These are phyloP conservation scores for Eremochloa ophiuroides DNA, from an alignment of 176 grass and related monocot species.

Conservation along the genomic window DNA sequence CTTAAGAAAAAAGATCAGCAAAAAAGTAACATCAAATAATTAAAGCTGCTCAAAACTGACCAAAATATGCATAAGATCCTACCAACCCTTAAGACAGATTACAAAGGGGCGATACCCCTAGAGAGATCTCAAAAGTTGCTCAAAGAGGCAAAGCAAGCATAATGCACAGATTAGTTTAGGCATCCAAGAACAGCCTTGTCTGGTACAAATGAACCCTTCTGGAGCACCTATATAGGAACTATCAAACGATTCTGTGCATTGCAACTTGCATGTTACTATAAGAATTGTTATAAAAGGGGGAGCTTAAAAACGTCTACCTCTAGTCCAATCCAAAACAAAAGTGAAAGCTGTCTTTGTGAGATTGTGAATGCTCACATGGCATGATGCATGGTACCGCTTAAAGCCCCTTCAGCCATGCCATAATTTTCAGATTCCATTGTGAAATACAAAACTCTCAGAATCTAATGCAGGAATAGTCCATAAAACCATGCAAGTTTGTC, in stretches of 20 bases:
- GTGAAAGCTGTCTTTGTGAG: constrained; percentile 12
- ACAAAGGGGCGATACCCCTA: background rate
- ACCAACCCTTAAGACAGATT: constrained; percentile 40
- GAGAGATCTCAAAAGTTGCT: constrained; percentile 43
- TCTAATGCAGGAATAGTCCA: constrained; percentile 8
- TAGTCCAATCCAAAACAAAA: constrained; percentile 29
- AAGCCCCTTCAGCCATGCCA: constrained; percentile 14
- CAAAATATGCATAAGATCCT: constrained; percentile 43
- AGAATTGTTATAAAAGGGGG: constrained; percentile 6
- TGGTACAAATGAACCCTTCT: constrained; percentile 41
- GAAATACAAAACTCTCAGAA: constrained; percentile 25
- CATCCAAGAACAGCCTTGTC: constrained; percentile 39
- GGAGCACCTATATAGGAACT: constrained; percentile 27
- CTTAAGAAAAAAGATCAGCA: background rate
- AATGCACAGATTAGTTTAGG: constrained; percentile 30
- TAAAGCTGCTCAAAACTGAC: constrained; percentile 41
- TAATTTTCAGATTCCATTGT: constrained; percentile 24
- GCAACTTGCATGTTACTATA: constrained; percentile 36
- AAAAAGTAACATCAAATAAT: constrained; percentile 33
- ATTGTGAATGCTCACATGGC: constrained; percentile 26
- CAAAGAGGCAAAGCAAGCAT: constrained; percentile 16
- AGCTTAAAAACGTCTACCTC: constrained; percentile 21
- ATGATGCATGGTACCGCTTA: constrained; percentile 11
- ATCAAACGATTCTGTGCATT: constrained; percentile 27
- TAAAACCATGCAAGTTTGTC: constrained; percentile 30